A percentile compares a stretch with the other conserved stretches of the same genome.
phyloP scores from a whole-genome alignment of 768 basidiomycete species.

The Podaxis rugospora region DNA sequence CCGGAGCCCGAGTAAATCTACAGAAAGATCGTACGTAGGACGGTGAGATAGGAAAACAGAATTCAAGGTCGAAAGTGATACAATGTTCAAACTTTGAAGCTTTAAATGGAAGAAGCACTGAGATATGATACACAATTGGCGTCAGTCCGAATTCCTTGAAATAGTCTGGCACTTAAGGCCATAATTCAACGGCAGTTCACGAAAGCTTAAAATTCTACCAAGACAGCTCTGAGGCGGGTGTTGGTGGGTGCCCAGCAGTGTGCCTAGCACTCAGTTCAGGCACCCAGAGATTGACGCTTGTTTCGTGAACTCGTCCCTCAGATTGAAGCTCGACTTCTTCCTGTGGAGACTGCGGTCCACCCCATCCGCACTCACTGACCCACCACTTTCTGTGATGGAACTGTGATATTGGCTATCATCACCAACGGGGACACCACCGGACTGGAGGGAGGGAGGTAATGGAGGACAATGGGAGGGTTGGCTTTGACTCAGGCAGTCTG shows the following conservation, averaged over 20 bases:
- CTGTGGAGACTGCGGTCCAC: neutral
- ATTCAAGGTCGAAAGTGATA: neutral
- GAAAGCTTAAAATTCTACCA: neutral
- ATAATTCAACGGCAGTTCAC: too few relatives aligned
- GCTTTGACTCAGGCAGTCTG: too few relatives aligned
- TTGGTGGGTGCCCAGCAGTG: too few relatives aligned
- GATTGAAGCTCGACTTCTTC: neutral
- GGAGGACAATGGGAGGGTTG: neutral
- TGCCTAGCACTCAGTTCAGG: neutral
- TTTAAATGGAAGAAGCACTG: too few relatives aligned
- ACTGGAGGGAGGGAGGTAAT: neutral
- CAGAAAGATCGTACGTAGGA: neutral
- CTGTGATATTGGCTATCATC: neutral
- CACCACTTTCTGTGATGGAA: too few relatives aligned
- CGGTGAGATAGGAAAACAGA: neutral
- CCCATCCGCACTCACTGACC: too few relatives aligned
- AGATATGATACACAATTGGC: too few relatives aligned
- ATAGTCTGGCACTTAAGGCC: too few relatives aligned
- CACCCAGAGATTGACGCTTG: neutral
- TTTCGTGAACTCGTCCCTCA: neutral
- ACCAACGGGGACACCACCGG: too few relatives aligned
- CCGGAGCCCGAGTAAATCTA: slow-evolving; percentile 17
- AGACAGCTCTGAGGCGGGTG: neutral
- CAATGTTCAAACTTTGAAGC: neutral
- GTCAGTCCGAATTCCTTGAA: too few relatives aligned